These are phyloP conservation scores for Eimeria sp. DNA, from an alignment of 169 alveolate species.

Conservation along the genomic window DNA sequence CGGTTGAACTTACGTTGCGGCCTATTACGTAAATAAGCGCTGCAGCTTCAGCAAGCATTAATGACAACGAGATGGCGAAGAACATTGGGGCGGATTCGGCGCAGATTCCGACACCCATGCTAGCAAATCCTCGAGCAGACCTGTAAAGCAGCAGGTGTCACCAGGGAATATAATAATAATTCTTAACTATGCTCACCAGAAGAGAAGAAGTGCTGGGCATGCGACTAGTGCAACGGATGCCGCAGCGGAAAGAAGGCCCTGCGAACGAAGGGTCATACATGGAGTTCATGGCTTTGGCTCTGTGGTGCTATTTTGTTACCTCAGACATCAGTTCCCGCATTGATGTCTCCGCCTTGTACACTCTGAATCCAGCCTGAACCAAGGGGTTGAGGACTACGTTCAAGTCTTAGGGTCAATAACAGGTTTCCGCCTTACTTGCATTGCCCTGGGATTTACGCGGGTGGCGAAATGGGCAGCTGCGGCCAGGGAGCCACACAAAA, in stretches of 20 bases:
- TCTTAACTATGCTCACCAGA: background rate
- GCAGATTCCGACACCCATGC: slow-evolving; percentile 70
- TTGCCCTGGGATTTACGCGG: slow-evolving; percentile 66
- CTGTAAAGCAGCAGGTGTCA: background rate
- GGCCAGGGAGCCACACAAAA: slow-evolving; percentile 65
- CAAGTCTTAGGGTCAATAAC: background rate
- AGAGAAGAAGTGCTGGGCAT: slow-evolving; percentile 52
- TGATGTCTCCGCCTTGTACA: slow-evolving; percentile 70
- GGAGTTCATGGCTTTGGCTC: background rate
- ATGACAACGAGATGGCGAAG: slow-evolving; percentile 59
- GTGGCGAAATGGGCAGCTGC: slow-evolving; percentile 75
- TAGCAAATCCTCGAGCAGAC: slow-evolving; percentile 77
- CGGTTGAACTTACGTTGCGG: slow-evolving; percentile 15
- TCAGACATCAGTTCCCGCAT: slow-evolving; percentile 65
- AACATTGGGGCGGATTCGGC: slow-evolving; percentile 70
- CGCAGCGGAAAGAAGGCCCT: slow-evolving; percentile 54
- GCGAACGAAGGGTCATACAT: background rate
- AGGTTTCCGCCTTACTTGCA: slow-evolving; percentile 48
- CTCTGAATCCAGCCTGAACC: slow-evolving; percentile 60
- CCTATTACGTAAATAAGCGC: slow-evolving; percentile 21
- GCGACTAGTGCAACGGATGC: slow-evolving; percentile 67
- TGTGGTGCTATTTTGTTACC: background rate
- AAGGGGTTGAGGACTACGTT: background rate
- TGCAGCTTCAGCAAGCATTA: slow-evolving; percentile 68
- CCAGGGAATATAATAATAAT: background rate